Evolutionary conservation across 1,139 yeast genomes (phyloP).

Genomic region (Yarrowia galli): DNA sequence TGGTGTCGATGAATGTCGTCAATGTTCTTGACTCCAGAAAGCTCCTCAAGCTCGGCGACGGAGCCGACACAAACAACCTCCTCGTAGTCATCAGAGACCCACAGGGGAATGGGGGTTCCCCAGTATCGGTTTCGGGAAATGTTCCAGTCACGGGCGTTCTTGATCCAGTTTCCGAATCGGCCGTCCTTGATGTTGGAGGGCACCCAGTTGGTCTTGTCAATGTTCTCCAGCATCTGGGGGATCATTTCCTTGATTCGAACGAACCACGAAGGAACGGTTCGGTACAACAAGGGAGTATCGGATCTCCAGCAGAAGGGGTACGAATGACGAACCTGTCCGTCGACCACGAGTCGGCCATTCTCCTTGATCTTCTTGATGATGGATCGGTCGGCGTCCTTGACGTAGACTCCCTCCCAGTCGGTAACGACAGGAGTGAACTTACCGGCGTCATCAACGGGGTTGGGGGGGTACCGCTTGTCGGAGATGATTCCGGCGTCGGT

Average conservation of each 20-base stretch:
- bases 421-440: slow-evolving; percentile 75
- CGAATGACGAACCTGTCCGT: slow-evolving; percentile 88
- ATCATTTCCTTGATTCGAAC: slow-evolving; percentile 85
- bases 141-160: slow-evolving; percentile 99
- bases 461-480: slow-evolving; percentile 79
- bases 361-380: slow-evolving; percentile 86
- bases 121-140: slow-evolving; percentile 97
- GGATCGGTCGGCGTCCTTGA: slow-evolving; percentile 93
- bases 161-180: slow-evolving; percentile 96
- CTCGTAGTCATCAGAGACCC: slow-evolving; percentile 94
- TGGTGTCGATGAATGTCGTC: slow-evolving; percentile 93
- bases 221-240: slow-evolving; percentile 88
- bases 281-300: slow-evolving; percentile 94
- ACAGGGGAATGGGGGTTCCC: slow-evolving; percentile 99
- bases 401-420: slow-evolving; percentile 82
- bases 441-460: slow-evolving; percentile 94
- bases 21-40: slow-evolving; percentile 81
- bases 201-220: slow-evolving; percentile 92
- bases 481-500: slow-evolving; percentile 74
- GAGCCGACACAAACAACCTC: slow-evolving; percentile 95
- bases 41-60: slow-evolving; percentile 78
- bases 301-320: slow-evolving; percentile 99
- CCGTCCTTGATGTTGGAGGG: slow-evolving; percentile 90
- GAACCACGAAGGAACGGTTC: slow-evolving; percentile 99
- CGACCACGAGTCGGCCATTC: slow-evolving; percentile 74